Conservation (phyloP, 1,139 yeast genomes). For the Kodamaea ohmeri region DNA sequence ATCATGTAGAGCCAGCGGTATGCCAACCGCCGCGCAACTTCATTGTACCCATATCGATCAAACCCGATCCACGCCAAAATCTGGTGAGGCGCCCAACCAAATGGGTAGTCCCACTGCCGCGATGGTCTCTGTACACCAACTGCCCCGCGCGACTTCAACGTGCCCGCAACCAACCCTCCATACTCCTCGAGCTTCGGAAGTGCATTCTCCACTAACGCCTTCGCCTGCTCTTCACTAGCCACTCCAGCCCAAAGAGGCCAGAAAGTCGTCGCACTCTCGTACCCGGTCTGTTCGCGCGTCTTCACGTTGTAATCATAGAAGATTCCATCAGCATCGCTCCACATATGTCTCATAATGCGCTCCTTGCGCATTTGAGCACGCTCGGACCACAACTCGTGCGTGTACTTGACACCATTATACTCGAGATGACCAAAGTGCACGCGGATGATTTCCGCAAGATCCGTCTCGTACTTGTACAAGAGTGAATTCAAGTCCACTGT, state of each 20-base stretch:
- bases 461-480: conserved; percentile 85
- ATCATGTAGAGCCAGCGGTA: conserved; percentile 89
- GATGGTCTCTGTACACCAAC: conserved; percentile 70
- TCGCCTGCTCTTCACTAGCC: conserved; percentile 76
- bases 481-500: conserved; percentile 88
- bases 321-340: conserved; percentile 80
- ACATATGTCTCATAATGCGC: conserved; percentile 65
- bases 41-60: conserved; percentile 64
- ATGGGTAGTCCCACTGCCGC: conserved; percentile 98
- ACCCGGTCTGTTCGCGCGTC: conserved; percentile 52
- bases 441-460: conserved; percentile 67
- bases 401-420: conserved; percentile 40
- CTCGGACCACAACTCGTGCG: conserved; percentile 57
- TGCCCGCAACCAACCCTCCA: conserved; percentile 91
- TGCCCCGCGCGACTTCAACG: conserved; percentile 72
- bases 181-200: conserved; percentile 74
- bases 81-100: conserved; percentile 99
- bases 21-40: conserved; percentile 66
- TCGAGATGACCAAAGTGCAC: conserved; percentile 52
- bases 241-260: conserved; percentile 90
- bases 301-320: conserved; percentile 83
- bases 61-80: conserved; percentile 92
- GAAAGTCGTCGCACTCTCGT: conserved; percentile 86
- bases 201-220: conserved; percentile 53
- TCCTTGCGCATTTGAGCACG: conserved; percentile 55